These are phyloP conservation scores for Vigna unguiculata DNA, from an alignment of 306 rosid genomes.

Conservation along the genomic window DNA sequence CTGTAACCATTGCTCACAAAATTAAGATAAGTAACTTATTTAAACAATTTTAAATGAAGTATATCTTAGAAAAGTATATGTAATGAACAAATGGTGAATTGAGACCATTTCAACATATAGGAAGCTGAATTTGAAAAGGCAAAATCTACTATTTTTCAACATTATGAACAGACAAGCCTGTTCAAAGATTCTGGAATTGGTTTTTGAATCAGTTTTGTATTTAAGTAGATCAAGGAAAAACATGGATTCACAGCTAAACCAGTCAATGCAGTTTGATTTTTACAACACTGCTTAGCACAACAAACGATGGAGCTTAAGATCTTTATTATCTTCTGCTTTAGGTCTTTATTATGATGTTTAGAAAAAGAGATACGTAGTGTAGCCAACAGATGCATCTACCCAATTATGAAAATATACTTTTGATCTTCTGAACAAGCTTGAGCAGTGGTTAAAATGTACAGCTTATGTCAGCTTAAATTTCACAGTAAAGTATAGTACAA, in stretches of 20 bases:
- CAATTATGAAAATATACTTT: too few species aligned
- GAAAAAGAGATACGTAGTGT: too few species aligned
- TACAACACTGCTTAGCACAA: not conserved
- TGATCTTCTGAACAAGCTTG: too few species aligned
- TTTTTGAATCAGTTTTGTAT: not conserved
- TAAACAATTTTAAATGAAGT: not conserved
- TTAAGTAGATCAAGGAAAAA: not conserved
- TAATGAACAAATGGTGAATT: not conserved
- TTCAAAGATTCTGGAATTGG: not conserved
- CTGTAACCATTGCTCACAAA: too few species aligned
- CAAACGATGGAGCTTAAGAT: not conserved
- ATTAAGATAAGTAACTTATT: too few species aligned
- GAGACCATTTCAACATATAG: not conserved
- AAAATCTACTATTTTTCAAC: not conserved
- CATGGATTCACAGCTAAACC: not conserved
- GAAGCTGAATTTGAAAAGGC: not conserved
- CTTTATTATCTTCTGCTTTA: not conserved
- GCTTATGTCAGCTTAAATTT: not conserved
- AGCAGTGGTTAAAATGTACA: not conserved
- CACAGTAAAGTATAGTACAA: not conserved
- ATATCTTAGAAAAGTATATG: too few species aligned
- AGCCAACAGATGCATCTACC: too few species aligned
- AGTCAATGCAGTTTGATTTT: not conserved
- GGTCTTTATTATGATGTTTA: too few species aligned
- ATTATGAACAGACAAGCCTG: not conserved